Conservation (phyloP, 75 land plant genomes). For the Azolla pinnata region DNA sequence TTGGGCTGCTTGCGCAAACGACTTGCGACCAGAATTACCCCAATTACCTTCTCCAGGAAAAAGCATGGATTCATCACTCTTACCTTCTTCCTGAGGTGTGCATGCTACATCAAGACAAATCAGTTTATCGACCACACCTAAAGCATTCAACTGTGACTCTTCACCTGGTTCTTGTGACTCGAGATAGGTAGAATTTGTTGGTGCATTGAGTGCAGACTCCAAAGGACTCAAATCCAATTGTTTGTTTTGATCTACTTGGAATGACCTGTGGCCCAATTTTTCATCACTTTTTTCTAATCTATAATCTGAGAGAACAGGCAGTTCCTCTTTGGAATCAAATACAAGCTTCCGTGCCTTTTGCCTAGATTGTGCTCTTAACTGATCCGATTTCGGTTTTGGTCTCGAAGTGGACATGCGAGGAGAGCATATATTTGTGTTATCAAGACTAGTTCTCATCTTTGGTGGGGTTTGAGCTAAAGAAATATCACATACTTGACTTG, state of each 20-base stretch:
- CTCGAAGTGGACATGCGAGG: not conserved
- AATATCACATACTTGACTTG: not conserved
- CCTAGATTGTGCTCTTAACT: not conserved
- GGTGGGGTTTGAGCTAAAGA: not conserved
- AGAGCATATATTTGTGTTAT: not conserved
- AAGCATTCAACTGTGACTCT: slow-evolving; percentile 46
- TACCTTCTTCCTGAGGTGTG: slow-evolving; percentile 20
- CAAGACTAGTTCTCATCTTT: not conserved
- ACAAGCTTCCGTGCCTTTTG: slow-evolving; percentile 6
- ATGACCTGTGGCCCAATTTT: not conserved
- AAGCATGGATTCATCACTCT: slow-evolving; percentile 3
- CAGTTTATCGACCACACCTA: slow-evolving; percentile 50
- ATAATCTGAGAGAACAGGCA: not conserved
- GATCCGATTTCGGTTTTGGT: not conserved
- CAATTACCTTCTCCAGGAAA: slow-evolving; percentile 5
- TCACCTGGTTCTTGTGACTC: slow-evolving; percentile 64
- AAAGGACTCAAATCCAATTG: not conserved
- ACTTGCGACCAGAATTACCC: slow-evolving; percentile 21
- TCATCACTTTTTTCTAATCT: not conserved
- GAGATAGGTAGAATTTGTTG: slow-evolving; percentile 54
- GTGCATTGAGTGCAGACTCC: not conserved
- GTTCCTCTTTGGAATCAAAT: not conserved
- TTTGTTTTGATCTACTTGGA: not conserved
- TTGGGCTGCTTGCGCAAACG: slow-evolving; percentile 28
- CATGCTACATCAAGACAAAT: slow-evolving; percentile 27